Evolutionary conservation across 768 basidiomycete genomes (phyloP).

Genomic region (Pleurotus citrinopileatus): DNA sequence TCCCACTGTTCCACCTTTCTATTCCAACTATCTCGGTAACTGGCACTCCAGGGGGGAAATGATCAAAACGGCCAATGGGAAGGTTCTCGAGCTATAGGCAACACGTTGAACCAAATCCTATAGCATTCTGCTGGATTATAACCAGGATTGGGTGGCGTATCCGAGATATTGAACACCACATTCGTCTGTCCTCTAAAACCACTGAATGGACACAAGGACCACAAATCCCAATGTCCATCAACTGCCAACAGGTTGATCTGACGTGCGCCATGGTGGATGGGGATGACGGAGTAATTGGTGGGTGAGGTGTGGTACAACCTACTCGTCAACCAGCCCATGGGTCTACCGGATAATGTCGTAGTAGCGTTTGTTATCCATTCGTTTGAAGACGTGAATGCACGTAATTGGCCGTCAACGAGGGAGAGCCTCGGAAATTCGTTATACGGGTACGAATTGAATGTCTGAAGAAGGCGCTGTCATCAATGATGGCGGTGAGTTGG

Average conservation of each 20-base stretch:
- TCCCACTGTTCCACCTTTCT: no score
- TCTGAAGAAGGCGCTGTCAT: slow-evolving; percentile 24
- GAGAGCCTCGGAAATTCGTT: slow-evolving; percentile 42
- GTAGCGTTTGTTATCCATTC: slow-evolving; percentile 39
- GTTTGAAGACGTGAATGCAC: slow-evolving; percentile 31
- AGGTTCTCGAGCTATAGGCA: slow-evolving; percentile 10
- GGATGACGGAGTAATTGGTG: slow-evolving; percentile 17
- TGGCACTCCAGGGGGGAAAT: neutral
- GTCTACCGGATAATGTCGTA: slow-evolving; percentile 24
- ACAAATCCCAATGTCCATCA: slow-evolving; percentile 27
- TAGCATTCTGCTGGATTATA: slow-evolving; percentile 30
- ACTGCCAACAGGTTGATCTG: slow-evolving; percentile 27
- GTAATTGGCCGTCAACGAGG: slow-evolving; percentile 34
- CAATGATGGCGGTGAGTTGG: neutral
- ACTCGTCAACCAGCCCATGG: slow-evolving; percentile 36
- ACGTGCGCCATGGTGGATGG: slow-evolving; percentile 34
- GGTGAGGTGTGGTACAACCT: slow-evolving; percentile 18
- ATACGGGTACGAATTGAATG: slow-evolving; percentile 47
- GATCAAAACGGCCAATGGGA: neutral
- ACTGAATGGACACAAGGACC: slow-evolving; percentile 36
- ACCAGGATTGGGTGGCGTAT: slow-evolving; percentile 13
- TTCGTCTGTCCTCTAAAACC: slow-evolving; percentile 28
- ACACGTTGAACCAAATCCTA: slow-evolving; percentile 25
- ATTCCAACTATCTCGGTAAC: no score
- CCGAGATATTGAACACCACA: slow-evolving; percentile 33